Evolutionary conservation across 768 basidiomycete genomes (phyloP).

Genomic region (Grammothele lineata): DNA sequence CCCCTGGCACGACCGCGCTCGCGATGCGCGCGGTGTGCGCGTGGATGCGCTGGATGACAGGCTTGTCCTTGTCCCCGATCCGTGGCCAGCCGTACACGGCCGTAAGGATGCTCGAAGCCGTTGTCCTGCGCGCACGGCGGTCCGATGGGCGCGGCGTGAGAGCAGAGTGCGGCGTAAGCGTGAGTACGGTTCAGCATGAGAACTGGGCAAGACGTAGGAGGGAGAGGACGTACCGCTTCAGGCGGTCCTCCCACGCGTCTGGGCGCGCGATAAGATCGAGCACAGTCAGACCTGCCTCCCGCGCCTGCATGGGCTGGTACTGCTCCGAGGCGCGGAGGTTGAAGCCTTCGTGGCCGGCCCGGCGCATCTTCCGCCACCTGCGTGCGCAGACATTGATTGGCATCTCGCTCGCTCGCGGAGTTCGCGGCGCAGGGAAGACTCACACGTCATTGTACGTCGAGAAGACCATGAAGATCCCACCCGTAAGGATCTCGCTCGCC

Average conservation of each 20-base stretch:
- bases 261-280: conserved; percentile 41
- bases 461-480: too few species aligned
- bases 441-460: too few species aligned
- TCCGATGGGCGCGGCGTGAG: too few species aligned
- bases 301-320: conserved; percentile 48
- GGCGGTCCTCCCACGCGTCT: conserved; percentile 25
- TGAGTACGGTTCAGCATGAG: too few species aligned
- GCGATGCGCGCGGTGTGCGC: background rate
- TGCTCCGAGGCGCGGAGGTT: conserved; percentile 9
- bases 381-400: background rate
- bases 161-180: too few species aligned
- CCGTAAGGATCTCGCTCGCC: too few species aligned
- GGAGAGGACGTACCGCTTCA: conserved; percentile 27
- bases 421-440: too few species aligned
- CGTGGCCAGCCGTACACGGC: conserved; percentile 34
- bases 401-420: too few species aligned
- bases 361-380: conserved; percentile 58
- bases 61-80: conserved; percentile 15
- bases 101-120: conserved; percentile 29
- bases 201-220: conserved; percentile 26
- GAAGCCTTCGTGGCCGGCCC: conserved; percentile 42
- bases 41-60: conserved; percentile 9
- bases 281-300: conserved; percentile 51
- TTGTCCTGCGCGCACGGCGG: conserved; percentile 28
- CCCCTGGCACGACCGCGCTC: conserved; percentile 13